Percentiles rank a stretch among this genome's conserved stretches.
phyloP scores from a whole-genome alignment of 2,329 filamentous ascomycete species.

The Cladosporium sp. region DNA sequence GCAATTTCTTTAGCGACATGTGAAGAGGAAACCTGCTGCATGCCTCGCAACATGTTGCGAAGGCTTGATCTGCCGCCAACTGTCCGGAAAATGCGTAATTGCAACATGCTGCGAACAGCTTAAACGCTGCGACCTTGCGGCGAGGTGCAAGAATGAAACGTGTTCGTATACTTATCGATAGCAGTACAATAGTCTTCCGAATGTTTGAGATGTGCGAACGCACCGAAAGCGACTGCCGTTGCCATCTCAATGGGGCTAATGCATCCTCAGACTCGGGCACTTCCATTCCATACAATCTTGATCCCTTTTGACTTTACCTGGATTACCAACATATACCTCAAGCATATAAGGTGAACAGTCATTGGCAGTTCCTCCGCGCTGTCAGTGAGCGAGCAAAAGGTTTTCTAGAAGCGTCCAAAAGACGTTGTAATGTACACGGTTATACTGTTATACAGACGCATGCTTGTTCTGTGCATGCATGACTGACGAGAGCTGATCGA shows the following conservation, averaged over 20 bases:
- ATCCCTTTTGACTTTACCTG: neutral
- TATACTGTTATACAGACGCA: slow-evolving; percentile 10
- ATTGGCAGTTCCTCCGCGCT: neutral
- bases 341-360: neutral
- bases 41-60: too few species aligned
- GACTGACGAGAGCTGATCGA: slow-evolving; percentile 32
- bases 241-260: too few species aligned
- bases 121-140: too few species aligned
- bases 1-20: too few species aligned
- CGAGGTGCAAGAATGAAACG: neutral
- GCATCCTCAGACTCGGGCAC: too few species aligned
- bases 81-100: too few species aligned
- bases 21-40: too few species aligned
- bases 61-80: too few species aligned
- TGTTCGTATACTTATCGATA: neutral
- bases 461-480: slow-evolving; percentile 16
- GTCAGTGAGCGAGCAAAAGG: too few species aligned
- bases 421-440: neutral
- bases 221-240: neutral
- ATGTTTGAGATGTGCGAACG: too few species aligned
- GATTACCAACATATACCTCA: neutral
- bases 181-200: neutral
- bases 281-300: neutral
- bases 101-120: too few species aligned
- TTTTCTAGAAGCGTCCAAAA: neutral